phyloP scores from a whole-genome alignment of 1,284 basidiomycete genomes.

The Ustilago sp. region DNA sequence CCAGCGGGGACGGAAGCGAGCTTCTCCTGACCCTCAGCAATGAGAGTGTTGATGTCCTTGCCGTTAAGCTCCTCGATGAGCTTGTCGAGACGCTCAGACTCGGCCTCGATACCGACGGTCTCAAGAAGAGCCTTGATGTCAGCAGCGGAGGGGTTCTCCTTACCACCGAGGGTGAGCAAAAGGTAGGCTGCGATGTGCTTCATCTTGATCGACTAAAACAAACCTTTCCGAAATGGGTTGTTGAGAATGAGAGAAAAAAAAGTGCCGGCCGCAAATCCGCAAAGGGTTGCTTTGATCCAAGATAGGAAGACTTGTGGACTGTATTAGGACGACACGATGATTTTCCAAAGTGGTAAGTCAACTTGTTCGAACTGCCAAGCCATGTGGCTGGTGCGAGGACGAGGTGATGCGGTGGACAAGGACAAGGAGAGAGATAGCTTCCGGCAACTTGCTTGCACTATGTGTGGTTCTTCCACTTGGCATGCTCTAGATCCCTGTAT shows the following conservation, averaged over 20 bases:
- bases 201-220: conserved; percentile 44
- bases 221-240: conserved; percentile 6
- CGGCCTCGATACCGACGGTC: conserved; percentile 87
- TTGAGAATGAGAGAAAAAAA: conserved; percentile 23
- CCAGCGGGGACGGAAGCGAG: conserved; percentile 83
- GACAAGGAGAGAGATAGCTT: background rate
- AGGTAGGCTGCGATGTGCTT: conserved; percentile 77
- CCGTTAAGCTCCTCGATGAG: conserved; percentile 92
- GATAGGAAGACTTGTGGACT: conserved; percentile 83
- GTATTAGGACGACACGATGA: conserved; percentile 42
- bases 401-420: background rate
- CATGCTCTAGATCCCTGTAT: too few species aligned
- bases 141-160: conserved; percentile 82
- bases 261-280: conserved; percentile 68
- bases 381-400: background rate
- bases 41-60: conserved; percentile 88
- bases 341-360: conserved; percentile 36
- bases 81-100: conserved; percentile 83
- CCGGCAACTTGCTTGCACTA: background rate
- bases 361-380: background rate
- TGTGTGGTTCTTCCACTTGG: background rate
- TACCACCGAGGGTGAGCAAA: conserved; percentile 95
- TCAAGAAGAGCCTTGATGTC: conserved; percentile 91
- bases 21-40: conserved; percentile 90
- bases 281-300: conserved; percentile 64